Evolutionary conservation across 108 stramenopile genomes (phyloP).

Genomic region (Cyclotella baltica): DNA sequence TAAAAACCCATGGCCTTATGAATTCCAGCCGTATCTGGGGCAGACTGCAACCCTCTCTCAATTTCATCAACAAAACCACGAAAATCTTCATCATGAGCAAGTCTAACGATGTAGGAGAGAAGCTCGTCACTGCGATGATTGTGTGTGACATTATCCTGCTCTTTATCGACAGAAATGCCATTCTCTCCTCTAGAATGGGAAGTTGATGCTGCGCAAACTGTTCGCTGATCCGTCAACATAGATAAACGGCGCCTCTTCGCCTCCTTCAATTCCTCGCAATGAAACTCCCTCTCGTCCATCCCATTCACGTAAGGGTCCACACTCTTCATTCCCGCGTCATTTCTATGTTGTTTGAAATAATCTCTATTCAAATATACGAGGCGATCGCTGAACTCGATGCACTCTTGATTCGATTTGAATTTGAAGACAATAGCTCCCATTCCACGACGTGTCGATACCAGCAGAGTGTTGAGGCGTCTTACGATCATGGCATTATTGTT

Average conservation of each 20-base stretch:
- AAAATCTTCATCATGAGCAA: constrained; percentile 48
- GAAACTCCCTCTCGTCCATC: constrained; percentile 34
- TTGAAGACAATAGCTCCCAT: constrained; percentile 47
- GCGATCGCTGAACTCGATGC: constrained; percentile 51
- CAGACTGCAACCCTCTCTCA: constrained; percentile 35
- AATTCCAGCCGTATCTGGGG: constrained; percentile 31
- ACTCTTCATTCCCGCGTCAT: not conserved
- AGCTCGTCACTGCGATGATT: constrained; percentile 26
- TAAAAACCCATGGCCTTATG: constrained; percentile 22
- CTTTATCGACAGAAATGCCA: not conserved
- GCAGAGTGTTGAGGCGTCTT: constrained; percentile 41
- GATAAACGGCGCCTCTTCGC: constrained; percentile 24
- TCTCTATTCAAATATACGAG: constrained; percentile 45
- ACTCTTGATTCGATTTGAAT: constrained; percentile 38
- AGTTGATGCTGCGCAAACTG: not conserved
- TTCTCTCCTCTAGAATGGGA: not conserved
- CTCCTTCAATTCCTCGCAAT: constrained; percentile 13
- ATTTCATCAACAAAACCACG: constrained; percentile 49
- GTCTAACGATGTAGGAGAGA: constrained; percentile 41
- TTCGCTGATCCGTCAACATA: constrained; percentile 21
- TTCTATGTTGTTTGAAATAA: constrained; percentile 18
- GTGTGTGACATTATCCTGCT: constrained; percentile 7
- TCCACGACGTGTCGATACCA: constrained; percentile 49
- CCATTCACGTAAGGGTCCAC: constrained; percentile 19
- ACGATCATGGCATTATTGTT: constrained; percentile 54